Percentiles rank a stretch among this genome's conserved stretches.
phyloP scores from a whole-genome alignment of 208 protist genomes.

The Trypanosoma cruzi region DNA sequence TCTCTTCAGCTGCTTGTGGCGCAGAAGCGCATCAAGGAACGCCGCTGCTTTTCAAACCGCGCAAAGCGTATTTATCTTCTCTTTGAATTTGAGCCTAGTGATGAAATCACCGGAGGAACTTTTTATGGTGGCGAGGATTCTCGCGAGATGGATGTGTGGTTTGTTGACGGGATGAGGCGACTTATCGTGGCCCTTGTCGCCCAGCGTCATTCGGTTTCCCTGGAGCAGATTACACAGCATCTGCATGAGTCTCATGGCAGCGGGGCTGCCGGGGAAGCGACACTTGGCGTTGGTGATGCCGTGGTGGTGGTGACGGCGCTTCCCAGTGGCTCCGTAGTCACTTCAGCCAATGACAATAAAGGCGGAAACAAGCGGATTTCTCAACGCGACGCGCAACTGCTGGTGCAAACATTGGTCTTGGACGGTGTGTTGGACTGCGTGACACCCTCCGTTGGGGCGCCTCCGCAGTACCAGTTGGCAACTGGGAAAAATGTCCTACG shows the following conservation, averaged over 20 bases:
- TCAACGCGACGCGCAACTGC: constrained; percentile 48
- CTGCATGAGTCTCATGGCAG: constrained; percentile 43
- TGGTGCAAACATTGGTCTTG: constrained; percentile 66
- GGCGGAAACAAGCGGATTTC: constrained; percentile 26
- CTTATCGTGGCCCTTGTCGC: constrained; percentile 62
- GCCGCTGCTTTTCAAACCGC: constrained; percentile 78
- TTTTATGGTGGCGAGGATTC: constrained; percentile 81
- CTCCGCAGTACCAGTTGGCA: constrained; percentile 53
- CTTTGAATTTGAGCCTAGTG: constrained; percentile 76
- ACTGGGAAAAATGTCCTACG: constrained; percentile 65
- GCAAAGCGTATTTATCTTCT: constrained; percentile 86
- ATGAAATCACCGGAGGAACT: constrained; percentile 76
- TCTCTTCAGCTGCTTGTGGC: constrained; percentile 48
- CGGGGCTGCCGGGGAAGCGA: not conserved
- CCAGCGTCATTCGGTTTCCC: constrained; percentile 29
- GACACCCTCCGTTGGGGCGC: constrained; percentile 2
- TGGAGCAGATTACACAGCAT: constrained; percentile 49
- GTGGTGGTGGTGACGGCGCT: constrained; percentile 16
- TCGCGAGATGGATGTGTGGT: constrained; percentile 69
- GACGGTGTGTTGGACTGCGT: constrained; percentile 73
- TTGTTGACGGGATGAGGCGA: constrained; percentile 76
- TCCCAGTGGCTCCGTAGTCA: constrained; percentile 12
- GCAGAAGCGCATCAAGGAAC: constrained; percentile 74
- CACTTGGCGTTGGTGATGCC: constrained; percentile 4
- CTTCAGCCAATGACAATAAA: not conserved